These are phyloP conservation scores for Peltaster fructicola DNA, from an alignment of 2,329 filamentous ascomycete genomes.

Conservation along the genomic window DNA sequence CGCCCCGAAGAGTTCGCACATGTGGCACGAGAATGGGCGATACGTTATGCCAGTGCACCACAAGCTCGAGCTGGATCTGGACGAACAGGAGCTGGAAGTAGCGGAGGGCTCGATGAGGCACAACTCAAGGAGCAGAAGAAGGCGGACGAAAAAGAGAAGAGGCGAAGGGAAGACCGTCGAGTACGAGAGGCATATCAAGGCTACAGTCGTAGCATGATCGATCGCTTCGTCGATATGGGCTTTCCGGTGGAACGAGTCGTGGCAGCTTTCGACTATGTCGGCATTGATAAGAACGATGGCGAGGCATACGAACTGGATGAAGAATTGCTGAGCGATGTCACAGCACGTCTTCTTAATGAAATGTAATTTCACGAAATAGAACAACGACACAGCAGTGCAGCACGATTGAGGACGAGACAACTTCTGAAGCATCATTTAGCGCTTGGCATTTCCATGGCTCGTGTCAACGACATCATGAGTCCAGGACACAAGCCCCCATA, in stretches of 20 bases:
- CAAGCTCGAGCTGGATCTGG: conserved; percentile 34
- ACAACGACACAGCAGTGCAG: too few species aligned
- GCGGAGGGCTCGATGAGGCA: conserved; percentile 11
- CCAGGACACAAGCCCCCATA: too few species aligned
- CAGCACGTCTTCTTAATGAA: conserved; percentile 67
- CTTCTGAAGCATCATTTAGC: too few species aligned
- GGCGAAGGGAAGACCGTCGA: conserved; percentile 33
- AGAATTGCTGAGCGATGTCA: conserved; percentile 79
- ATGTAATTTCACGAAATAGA: conserved; percentile 30
- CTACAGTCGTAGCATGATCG: conserved; percentile 68
- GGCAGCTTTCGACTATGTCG: conserved; percentile 50
- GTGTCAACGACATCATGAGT: too few species aligned
- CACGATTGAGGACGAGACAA: too few species aligned
- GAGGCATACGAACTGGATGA: conserved; percentile 76
- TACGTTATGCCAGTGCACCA: conserved; percentile 64
- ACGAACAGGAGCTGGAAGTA: conserved; percentile 12
- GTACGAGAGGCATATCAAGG: conserved; percentile 51
- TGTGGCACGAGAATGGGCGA: conserved; percentile 79
- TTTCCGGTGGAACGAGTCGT: conserved; percentile 81
- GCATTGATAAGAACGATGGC: conserved; percentile 62
- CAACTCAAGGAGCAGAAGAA: conserved; percentile 36
- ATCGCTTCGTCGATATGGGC: conserved; percentile 77
- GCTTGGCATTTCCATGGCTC: too few species aligned
- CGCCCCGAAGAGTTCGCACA: conserved; percentile 62
- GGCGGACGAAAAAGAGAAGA: conserved; percentile 34